Evolutionary conservation across 805 yeast species (phyloP), one percentile per base, ranked within the genome.

Genomic region (Wickerhamomyces silvicola): DNA sequence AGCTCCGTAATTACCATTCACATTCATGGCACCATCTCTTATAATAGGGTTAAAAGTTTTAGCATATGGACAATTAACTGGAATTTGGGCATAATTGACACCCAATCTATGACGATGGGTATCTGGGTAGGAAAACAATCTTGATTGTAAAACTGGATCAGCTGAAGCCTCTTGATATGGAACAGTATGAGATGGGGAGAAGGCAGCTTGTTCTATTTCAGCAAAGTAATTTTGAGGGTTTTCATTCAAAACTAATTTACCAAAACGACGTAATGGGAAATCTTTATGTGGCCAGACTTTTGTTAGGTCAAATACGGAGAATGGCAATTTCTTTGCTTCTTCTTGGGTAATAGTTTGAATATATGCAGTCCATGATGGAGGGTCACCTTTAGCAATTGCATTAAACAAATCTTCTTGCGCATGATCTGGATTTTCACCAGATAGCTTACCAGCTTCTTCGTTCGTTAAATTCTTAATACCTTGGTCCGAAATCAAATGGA

Each of bases 211-310:
- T 58, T 83, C 94, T 36, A 81, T 72, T 57, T 83, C 94, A 30
- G 94, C 94, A 57, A 84, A 85, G 62, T 78, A 86, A 60, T 85
- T 85, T 59, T 72, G 65, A 38, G 95, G 92, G 62, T 85, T 85
- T 61, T 82, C 84, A 59, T 85, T 81, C 57, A 85, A 61, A 2
- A 75, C 76, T 43, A 85, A 64, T 57, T 77, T 78, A 57, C 95
- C 96, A 54, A 86, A 79, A 58, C 78, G 77, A 59, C 95, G 75
- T 64, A 86, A 61, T 52, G 96, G 95, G 70, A 76, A 86, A 36
- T 85, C 79, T 47, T 63, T 65, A 55, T 86, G 94, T 22, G 95
- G 86, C 96, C 96, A 86, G 35, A 83, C 81, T 66, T 87, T 87
- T 42, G 96, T 86, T 58, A 86, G 69, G 61, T 86, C 96, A 55